phyloP scores from a whole-genome alignment of 179 eudicot species.

The Beta corolliflora region DNA sequence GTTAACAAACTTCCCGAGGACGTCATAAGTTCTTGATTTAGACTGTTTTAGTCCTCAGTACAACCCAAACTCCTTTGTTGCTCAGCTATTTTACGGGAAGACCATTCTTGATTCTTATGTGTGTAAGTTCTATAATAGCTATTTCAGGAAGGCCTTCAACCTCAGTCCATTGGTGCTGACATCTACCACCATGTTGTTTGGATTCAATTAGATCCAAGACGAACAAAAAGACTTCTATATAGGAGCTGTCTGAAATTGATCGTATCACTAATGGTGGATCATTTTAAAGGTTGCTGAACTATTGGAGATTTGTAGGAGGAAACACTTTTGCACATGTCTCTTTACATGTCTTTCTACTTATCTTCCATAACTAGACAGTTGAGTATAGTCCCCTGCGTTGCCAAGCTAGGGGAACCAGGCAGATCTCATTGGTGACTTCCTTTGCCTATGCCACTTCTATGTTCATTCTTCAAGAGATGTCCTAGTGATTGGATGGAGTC shows the following conservation, averaged over 20 bases:
- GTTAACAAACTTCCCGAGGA: background rate
- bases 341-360: background rate
- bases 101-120: background rate
- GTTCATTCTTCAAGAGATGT: background rate
- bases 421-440: background rate
- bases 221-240: background rate
- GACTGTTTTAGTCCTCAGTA: background rate
- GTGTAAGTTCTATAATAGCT: background rate
- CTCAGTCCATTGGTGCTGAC: background rate
- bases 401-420: background rate
- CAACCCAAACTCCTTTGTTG: background rate
- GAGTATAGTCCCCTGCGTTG: background rate
- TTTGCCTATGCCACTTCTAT: background rate
- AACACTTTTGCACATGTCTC: background rate
- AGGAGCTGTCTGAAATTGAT: background rate
- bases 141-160: background rate
- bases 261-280: background rate
- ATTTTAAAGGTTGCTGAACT: background rate
- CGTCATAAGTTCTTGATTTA: background rate
- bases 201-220: background rate
- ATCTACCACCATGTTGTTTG: too few relatives aligned
- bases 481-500: background rate
- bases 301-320: background rate
- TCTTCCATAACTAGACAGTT: background rate
- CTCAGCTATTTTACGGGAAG: background rate